A percentile compares a stretch with the other conserved stretches of the same genome.
phyloP scores from a whole-genome alignment of 495 filamentous ascomycete species.

The Aspergillus steynii region DNA sequence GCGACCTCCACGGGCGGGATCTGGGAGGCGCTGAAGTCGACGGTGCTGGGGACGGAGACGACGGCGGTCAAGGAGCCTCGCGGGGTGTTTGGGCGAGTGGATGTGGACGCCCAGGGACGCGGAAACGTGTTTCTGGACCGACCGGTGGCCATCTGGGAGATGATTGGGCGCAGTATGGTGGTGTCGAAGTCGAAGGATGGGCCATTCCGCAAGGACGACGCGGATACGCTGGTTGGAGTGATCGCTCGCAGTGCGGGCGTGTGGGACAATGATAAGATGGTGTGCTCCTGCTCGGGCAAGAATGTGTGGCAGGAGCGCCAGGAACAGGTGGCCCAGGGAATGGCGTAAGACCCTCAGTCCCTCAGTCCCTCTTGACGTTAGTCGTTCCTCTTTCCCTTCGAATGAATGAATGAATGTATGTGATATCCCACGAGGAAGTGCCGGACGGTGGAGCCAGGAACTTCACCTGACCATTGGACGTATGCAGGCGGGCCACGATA shows the following conservation, averaged over 20 bases:
- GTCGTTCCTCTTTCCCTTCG: neutral
- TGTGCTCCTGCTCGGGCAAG: slow-evolving; percentile 93
- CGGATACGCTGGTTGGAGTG: slow-evolving; percentile 84
- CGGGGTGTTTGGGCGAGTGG: slow-evolving; percentile 72
- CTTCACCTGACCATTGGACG: slow-evolving; percentile 5
- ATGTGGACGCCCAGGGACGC: slow-evolving; percentile 61
- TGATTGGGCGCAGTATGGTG: slow-evolving; percentile 89
- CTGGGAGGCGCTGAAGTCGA: slow-evolving; percentile 63
- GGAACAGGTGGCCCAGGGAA: slow-evolving; percentile 84
- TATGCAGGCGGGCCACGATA: slow-evolving; percentile 1
- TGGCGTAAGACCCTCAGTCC: slow-evolving; percentile 52
- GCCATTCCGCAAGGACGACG: slow-evolving; percentile 65
- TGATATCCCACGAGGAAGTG: neutral
- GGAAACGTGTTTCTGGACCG: slow-evolving; percentile 78
- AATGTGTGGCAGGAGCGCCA: slow-evolving; percentile 96
- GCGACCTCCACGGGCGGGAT: slow-evolving; percentile 78
- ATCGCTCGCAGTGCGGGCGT: slow-evolving; percentile 92
- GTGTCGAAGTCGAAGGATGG: slow-evolving; percentile 57
- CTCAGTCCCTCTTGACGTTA: neutral
- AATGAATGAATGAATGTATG: neutral
- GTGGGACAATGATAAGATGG: slow-evolving; percentile 98
- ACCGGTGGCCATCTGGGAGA: slow-evolving; percentile 86
- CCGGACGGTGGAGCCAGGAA: neutral
- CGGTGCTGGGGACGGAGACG: slow-evolving; percentile 44
- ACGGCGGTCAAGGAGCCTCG: slow-evolving; percentile 45